Evolutionary conservation across 768 basidiomycete genomes (phyloP).

Genomic region (Russula ochroleuca): DNA sequence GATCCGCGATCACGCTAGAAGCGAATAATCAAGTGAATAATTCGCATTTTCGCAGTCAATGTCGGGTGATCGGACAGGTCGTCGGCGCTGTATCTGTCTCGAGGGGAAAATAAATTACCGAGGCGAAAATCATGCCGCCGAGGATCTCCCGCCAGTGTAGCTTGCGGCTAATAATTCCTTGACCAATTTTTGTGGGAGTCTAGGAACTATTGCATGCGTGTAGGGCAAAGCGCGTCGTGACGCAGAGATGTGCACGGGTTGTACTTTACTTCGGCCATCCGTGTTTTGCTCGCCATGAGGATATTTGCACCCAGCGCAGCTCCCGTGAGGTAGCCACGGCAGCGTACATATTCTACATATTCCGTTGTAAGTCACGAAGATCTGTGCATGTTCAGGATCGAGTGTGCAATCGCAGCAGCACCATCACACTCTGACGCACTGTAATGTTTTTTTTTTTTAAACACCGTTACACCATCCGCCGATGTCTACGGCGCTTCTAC

Average conservation of each 20-base stretch:
- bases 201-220: background rate
- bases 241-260: too few relatives aligned
- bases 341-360: background rate
- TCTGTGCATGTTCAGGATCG: background rate
- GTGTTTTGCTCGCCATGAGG: conserved; percentile 4
- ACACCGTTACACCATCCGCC: background rate
- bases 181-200: background rate
- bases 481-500: background rate
- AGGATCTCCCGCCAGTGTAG: background rate
- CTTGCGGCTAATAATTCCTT: background rate
- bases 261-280: background rate
- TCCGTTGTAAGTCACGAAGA: conserved; percentile 1
- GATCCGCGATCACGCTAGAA: background rate
- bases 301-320: conserved; percentile 6
- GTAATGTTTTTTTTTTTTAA: background rate
- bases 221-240: background rate
- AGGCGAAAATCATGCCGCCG: background rate
- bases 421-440: background rate
- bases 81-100: background rate
- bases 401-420: background rate
- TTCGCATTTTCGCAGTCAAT: background rate
- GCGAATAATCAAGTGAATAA: too few relatives aligned
- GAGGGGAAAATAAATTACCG: background rate
- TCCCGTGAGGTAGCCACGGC: conserved; percentile 7
- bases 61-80: conserved; percentile 6